Conservation (phyloP, 306 rosid genomes). For the Prinsepia uniflora region DNA sequence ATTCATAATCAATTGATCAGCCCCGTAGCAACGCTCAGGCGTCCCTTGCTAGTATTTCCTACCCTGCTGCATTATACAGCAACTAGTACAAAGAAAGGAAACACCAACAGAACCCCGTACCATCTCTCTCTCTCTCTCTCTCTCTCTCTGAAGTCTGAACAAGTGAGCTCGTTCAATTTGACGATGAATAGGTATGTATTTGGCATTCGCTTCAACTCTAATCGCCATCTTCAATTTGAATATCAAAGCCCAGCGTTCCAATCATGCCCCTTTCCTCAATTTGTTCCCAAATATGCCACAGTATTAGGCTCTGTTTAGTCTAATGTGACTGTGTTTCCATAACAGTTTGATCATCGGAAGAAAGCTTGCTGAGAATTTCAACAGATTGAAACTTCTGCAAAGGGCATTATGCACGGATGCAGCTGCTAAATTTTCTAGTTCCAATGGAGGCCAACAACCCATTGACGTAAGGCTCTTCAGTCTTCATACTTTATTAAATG, state of each 20-base stretch:
- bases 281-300: neutral
- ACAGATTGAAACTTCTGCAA: constrained; percentile 33
- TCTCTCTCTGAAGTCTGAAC: neutral
- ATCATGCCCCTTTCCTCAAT: neutral
- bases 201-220: neutral
- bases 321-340: constrained; percentile 18
- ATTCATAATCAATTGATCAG: no score
- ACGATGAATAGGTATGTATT: constrained; percentile 22
- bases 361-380: constrained; percentile 31
- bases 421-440: constrained; percentile 41
- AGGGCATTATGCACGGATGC: constrained; percentile 41
- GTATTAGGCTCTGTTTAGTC: constrained; percentile 1
- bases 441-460: constrained; percentile 28
- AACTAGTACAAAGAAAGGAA: neutral
- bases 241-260: neutral
- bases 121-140: neutral
- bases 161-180: constrained; percentile 2
- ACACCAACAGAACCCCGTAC: no score
- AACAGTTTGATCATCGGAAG: constrained; percentile 52
- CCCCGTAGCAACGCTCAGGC: no score
- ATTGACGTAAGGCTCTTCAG: constrained; percentile 37
- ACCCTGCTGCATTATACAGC: neutral
- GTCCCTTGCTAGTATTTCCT: neutral
- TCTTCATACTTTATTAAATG: neutral
- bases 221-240: neutral